Evolutionary conservation across 495 filamentous ascomycete genomes (phyloP), one percentile per base, ranked within the genome.

Genomic region (Hypoxylon trugodes): DNA sequence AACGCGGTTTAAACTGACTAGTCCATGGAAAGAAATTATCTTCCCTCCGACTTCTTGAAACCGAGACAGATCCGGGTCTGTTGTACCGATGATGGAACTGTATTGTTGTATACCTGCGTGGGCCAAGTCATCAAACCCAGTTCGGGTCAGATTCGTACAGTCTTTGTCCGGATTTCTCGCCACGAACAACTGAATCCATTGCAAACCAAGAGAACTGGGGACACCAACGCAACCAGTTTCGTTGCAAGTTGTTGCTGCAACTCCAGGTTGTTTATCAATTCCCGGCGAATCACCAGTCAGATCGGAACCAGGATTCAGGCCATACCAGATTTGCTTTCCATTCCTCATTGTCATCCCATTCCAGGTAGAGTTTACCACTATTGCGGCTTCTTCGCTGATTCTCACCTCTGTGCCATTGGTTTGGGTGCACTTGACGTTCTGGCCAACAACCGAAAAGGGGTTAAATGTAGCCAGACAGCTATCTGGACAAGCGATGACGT

Each of bases 1-100:
- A 21, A 43, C n/a, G 18, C 6, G 26, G 19, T 12, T 25, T 12
- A 16, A 33, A 81, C 56, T 18, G n/a, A 60, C 73, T 16, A 71
- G 13, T 0, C 80, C 81, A 47, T 84, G 80, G 65, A 70, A 81
- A 2, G 69, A 74, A 24, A 84, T 69, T 36, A 84, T 55, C 54
- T 81, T 82, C 9, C 76, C 76, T 0, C 80, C 79, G 3, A 61
- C 38, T 5, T 62, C 33, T 1, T 61, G 58, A 45, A 84, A 80
- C 6, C 47, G 63, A 0, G 67, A 66, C 18, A 84, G 72, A 66
- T 84, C 70, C 1, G 80, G 72, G 32, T 81, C 71, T 28, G 68
- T 41, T 3, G 72, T 74, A 15, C 59, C 62, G 3, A 81, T 65
- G 3, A 80, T 52, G 13, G 72, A 74, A 19, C 35, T 49, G 26